Evolutionary conservation across 306 rosid species (phyloP), one percentile per base, ranked within the genome.

Genomic region (Acacia confusa): DNA sequence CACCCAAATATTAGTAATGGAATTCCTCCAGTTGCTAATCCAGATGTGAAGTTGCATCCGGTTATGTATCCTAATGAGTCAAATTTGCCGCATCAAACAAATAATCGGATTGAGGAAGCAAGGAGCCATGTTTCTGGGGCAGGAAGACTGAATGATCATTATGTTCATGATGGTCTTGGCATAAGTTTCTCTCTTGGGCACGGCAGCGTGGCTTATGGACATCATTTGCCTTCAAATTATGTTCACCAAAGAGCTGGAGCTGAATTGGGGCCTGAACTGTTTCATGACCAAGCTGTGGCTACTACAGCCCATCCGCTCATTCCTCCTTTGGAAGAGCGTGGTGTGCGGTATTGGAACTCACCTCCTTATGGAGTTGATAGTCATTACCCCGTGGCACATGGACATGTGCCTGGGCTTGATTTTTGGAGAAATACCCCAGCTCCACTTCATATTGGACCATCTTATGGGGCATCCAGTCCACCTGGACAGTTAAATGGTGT

Each of bases 31-130:
- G 87, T 75, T 64, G 74, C 82, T 76, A 89, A 82, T 84, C 86
- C 79, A 53, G 97, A 94, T 87, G 66, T 87, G 34, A 95, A 92
- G 88, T 86, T 90, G 83, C 97, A 88, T 72, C 94, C 92, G 63
- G 82, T 86, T 27, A 72, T 89, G 52, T 88, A 87, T 76, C 78
- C 92, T 53, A 87, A 72, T 70, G 98, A 92, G 76, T 87, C 63
- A 45, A 88, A 72, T 82, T 70, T 86, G 79, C 92, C 83, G 76
- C 92, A 85, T 79, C 94, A 83, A 60, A 72, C 90, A 84, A 88
- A 78, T 81, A 79, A 80, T 77, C 91, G 85, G 71, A 78, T 78
- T 44, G 97, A 92, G 58, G 98, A 94, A 79, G 78, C 83, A 50
- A 88, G 94, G 70, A 70, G 76, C 17, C 88, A 87, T 43, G 86